Evolutionary conservation across 345 rosid species (phyloP), one percentile per base, ranked within the genome.

Genomic region (Schrenkiella parvula): DNA sequence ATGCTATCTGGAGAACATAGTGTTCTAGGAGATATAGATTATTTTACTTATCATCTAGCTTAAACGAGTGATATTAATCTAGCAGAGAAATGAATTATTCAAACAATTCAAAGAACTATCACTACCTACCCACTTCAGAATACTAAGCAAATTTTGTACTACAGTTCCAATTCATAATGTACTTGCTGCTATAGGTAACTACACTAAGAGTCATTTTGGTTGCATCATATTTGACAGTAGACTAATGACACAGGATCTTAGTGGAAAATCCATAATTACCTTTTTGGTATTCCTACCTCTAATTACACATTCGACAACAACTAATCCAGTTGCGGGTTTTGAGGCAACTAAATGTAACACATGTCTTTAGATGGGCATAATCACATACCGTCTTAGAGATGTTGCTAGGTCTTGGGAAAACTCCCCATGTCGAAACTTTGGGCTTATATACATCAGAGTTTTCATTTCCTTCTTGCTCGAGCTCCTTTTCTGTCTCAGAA

Each of bases 341-440:
- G n/a, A n/a, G n/a, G n/a, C n/a, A n/a, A n/a, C n/a, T n/a, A n/a
- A n/a, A n/a, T n/a, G 55, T 29, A 9, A 47, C 52, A 47, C 14
- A 14, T 13, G 19, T 47, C 13, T 32, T 34, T 22, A 58, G 55
- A 72, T 32, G 22, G 46, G 42, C 5, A n/a, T 10, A 38, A 5
- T 37, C 23, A 64, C 78, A 58, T 84, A 90, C 98, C 79, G 88
- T 81, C 72, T 83, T 80, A 51, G 98, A 93, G 78, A 93, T 93
- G 82, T 90, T 83, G 79, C 81, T 87, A 7, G 97, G 97, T 56
- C 97, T 84, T 8, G 96, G 97, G 70, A 87, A 87, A 69, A 93
- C 96, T 58, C 98, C 97, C 97, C 97, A 93, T 2, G 97, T 84
- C 2, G 97, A 88, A 73, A 93, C 96, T 82, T 80, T 89, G 3